These are phyloP conservation scores for Aphanomyces invadans DNA, from an alignment of 352 stramenopile genomes.

Conservation along the genomic window DNA sequence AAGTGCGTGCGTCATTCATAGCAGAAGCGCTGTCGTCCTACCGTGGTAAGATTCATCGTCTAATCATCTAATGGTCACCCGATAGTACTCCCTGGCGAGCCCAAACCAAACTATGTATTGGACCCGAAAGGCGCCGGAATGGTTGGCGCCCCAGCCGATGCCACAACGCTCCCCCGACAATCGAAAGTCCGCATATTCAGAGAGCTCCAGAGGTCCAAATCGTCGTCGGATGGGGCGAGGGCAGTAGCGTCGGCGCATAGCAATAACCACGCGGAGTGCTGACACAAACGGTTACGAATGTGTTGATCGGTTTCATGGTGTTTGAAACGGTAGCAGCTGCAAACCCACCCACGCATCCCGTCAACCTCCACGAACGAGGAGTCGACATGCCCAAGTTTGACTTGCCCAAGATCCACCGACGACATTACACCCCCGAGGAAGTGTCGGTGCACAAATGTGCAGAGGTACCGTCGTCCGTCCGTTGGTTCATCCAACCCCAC, in stretches of 20 bases:
- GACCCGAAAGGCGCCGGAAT: not conserved
- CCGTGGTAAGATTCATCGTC: conserved; percentile 1
- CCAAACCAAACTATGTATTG: not conserved
- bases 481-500: too few relatives aligned
- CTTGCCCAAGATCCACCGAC: conserved; percentile 22
- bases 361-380: too few relatives aligned
- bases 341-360: too few relatives aligned
- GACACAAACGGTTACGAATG: too few relatives aligned
- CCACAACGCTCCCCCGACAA: not conserved
- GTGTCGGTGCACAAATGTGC: conserved; percentile 76
- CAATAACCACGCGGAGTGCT: too few relatives aligned
- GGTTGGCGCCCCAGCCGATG: not conserved
- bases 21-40: not conserved
- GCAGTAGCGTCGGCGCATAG: not conserved
- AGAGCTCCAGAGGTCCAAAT: not conserved
- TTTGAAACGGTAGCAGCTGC: not conserved
- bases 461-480: too few relatives aligned
- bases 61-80: too few relatives aligned
- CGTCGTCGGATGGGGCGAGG: not conserved
- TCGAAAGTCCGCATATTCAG: not conserved
- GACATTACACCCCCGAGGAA: conserved; percentile 74
- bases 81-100: not conserved
- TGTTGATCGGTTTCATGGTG: not conserved
- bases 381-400: conserved; percentile 16
- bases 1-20: conserved; percentile 6